Percentiles rank a stretch among this genome's conserved stretches.
Conservation (phyloP, 1,284 basidiomycete genomes). For the Filobasidium uniguttulatum region DNA sequence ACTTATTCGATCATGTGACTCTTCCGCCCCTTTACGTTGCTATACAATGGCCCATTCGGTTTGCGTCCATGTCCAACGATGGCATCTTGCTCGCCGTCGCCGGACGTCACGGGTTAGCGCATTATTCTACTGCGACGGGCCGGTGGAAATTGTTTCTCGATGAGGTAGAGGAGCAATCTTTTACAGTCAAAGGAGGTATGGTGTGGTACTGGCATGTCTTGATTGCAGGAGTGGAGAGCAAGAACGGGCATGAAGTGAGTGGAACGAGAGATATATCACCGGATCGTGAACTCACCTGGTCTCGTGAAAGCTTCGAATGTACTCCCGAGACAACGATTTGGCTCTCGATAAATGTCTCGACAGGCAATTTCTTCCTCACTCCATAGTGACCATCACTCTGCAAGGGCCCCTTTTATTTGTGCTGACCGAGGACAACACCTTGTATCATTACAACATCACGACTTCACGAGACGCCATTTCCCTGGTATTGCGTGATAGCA, state of each 20-base stretch:
- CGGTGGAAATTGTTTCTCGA: constrained; percentile 86
- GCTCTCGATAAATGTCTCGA: constrained; percentile 71
- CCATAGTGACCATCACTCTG: constrained; percentile 71
- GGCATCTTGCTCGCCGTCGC: constrained; percentile 87
- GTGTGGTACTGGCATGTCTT: constrained; percentile 96
- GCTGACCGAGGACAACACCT: constrained; percentile 90
- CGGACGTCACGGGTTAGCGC: constrained; percentile 76
- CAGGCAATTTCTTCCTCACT: constrained; percentile 60
- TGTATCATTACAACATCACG: constrained; percentile 84
- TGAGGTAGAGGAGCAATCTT: constrained; percentile 75
- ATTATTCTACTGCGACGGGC: constrained; percentile 86
- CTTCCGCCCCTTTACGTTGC: constrained; percentile 79
- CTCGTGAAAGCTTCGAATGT: constrained; percentile 65
- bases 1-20: constrained; percentile 95
- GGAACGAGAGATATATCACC: not conserved
- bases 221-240: constrained; percentile 76
- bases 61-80: constrained; percentile 80
- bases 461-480: constrained; percentile 71
- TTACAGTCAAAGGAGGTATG: constrained; percentile 77
- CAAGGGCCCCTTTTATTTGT: constrained; percentile 95
- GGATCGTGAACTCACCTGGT: not conserved
- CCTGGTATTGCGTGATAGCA: constrained; percentile 82
- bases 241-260: constrained; percentile 58
- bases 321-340: constrained; percentile 89
- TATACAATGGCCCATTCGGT: constrained; percentile 87